Evolutionary conservation across 106 monocot species (phyloP), one percentile per base, ranked within the genome.

Genomic region (Xerophyta viscosa): DNA sequence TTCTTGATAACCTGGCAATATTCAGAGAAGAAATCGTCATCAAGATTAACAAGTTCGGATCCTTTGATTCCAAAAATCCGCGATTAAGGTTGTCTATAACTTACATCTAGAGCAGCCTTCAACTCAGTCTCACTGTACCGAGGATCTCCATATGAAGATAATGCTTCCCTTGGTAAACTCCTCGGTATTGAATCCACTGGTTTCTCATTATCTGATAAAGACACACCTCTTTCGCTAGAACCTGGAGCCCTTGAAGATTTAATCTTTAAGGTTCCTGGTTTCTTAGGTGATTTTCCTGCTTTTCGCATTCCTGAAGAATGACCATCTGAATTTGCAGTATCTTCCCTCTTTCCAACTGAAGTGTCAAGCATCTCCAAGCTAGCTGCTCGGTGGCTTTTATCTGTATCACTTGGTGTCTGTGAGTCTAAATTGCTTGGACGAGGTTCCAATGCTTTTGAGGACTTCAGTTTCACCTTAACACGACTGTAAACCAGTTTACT

Each of bases 381-480:
- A 18, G 39, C 51, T 55, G 70, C 66, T 52, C 45, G 33, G 24
- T 70, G 75, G 57, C 68, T 55, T 50, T 41, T 69, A 63, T 65
- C 66, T 33, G 86, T 64, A 51, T 74, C 71, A 60, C 55, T 66
- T 33, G 66, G 66, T 64, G 69, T 67, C 56, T 71, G 65, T 20
- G 55, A 36, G 57, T 81, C 80, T 30, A 71, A 64, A 46, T 72
- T 50, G 56, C 49, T 68, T 53, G 42, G 41, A 10, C 55, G 61
- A 58, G 65, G 46, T 47, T 74, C 77, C 29, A 63, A 58, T 9
- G 52, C 46, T 61, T 53, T 76, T 29, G 89, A 77, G 18, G 84
- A 72, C 70, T 68, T 96, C 25, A 96, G 70, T 63, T 88, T 96
- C 13, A 96, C 78, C 52, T 71, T 88, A 24, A 96, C 75, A 28